A percentile compares a stretch with the other conserved stretches of the same genome.
Conservation (phyloP, 345 rosid genomes). For the Euphorbia pulcherrima region DNA sequence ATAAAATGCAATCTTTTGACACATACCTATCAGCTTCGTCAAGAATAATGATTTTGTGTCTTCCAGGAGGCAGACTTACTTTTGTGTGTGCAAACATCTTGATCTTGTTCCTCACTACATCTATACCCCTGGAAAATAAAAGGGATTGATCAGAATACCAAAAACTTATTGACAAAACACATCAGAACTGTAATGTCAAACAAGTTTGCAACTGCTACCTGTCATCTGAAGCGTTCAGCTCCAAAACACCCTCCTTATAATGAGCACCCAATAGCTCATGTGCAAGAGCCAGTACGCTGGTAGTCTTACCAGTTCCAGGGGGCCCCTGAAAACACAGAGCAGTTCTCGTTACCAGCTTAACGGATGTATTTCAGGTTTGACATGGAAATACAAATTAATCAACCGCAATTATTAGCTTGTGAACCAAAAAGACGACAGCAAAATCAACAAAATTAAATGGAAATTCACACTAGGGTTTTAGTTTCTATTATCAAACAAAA, state of each 20-base stretch:
- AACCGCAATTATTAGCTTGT: background rate
- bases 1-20: background rate
- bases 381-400: background rate
- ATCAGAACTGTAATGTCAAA: background rate
- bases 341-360: background rate
- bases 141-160: constrained; percentile 4
- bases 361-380: background rate
- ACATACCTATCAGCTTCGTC: constrained; percentile 97
- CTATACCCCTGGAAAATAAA: constrained; percentile 60
- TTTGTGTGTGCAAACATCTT: constrained; percentile 99
- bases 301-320: constrained; percentile 97
- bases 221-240: constrained; percentile 97
- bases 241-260: constrained; percentile 80
- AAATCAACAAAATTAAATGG: background rate
- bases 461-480: constrained; percentile 3
- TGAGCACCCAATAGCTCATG: constrained; percentile 86
- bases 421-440: background rate
- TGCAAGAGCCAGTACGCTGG: constrained; percentile 93
- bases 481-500: background rate
- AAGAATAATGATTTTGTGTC: constrained; percentile 81
- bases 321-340: constrained; percentile 54
- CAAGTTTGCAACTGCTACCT: constrained; percentile 39
- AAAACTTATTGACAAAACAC: background rate
- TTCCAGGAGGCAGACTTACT: constrained; percentile 81
- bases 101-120: constrained; percentile 91